phyloP scores from a whole-genome alignment of 306 rosid genomes.

The Leucaena leucocephala region DNA sequence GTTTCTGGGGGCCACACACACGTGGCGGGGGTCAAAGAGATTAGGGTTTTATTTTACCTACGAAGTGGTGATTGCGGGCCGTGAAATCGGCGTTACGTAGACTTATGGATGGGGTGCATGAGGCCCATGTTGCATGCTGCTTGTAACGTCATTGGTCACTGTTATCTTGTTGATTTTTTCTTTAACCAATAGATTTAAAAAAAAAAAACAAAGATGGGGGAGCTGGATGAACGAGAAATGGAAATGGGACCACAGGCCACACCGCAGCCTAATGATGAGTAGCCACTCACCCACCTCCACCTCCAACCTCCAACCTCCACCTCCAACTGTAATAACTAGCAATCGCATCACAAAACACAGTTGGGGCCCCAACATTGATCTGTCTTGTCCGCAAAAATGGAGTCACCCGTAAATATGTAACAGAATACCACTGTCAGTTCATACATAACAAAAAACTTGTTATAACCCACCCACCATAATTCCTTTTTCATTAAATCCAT shows the following conservation, averaged over 20 bases:
- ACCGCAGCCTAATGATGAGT: neutral
- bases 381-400: too few relatives aligned
- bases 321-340: neutral
- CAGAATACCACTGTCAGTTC: neutral
- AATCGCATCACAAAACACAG: neutral
- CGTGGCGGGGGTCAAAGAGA: neutral
- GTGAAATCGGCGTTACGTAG: neutral
- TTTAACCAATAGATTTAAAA: neutral
- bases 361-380: neutral
- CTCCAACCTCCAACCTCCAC: neutral
- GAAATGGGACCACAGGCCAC: neutral
- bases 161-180: neutral
- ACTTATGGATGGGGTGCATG: conserved; percentile 12
- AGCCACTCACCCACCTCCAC: neutral
- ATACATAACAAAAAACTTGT: too few relatives aligned
- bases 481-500: neutral
- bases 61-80: neutral
- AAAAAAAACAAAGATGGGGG: too few relatives aligned
- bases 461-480: neutral
- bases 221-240: neutral
- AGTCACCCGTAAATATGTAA: neutral
- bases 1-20: neutral
- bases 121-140: conserved; percentile 12
- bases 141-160: neutral
- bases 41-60: neutral